phyloP scores from a whole-genome alignment of 2,329 filamentous ascomycete genomes.

The Pseudocercospora fuligena region DNA sequence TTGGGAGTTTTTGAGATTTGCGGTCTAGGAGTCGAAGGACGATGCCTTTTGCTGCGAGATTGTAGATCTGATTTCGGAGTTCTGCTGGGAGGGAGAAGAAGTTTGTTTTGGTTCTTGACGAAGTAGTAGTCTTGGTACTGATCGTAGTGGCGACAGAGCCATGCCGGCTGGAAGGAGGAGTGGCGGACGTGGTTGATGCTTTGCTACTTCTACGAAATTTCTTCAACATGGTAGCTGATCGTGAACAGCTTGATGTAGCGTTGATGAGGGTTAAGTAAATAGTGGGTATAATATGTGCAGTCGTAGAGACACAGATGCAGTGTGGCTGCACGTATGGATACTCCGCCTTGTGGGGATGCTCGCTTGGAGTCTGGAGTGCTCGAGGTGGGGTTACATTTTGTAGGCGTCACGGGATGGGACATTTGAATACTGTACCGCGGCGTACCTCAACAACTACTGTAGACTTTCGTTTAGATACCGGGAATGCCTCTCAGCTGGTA shows the following conservation, averaged over 20 bases:
- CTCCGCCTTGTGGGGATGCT: background rate
- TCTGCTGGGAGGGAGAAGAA: slow-evolving; percentile 41
- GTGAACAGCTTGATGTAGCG: background rate
- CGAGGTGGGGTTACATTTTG: background rate
- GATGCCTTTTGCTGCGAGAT: slow-evolving; percentile 24
- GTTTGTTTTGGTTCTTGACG: slow-evolving; percentile 18
- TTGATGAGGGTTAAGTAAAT: background rate
- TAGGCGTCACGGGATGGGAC: slow-evolving; percentile 4
- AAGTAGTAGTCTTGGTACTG: slow-evolving; percentile 1
- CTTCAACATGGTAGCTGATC: slow-evolving; percentile 20
- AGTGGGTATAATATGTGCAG: background rate
- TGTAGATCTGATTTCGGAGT: slow-evolving; percentile 39
- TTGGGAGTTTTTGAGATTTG: background rate
- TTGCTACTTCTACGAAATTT: slow-evolving; percentile 32
- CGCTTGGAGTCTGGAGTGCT: background rate
- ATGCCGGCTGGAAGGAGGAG: slow-evolving; percentile 1
- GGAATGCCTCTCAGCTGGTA: background rate
- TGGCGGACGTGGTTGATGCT: background rate
- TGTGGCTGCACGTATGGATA: background rate
- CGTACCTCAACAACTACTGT: background rate
- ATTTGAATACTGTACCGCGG: background rate
- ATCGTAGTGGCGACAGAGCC: background rate
- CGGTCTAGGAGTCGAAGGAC: slow-evolving; percentile 18
- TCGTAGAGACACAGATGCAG: background rate
- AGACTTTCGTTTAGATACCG: background rate